Conservation (phyloP, 129 eudicot species). For the Flaveria bidentis region DNA sequence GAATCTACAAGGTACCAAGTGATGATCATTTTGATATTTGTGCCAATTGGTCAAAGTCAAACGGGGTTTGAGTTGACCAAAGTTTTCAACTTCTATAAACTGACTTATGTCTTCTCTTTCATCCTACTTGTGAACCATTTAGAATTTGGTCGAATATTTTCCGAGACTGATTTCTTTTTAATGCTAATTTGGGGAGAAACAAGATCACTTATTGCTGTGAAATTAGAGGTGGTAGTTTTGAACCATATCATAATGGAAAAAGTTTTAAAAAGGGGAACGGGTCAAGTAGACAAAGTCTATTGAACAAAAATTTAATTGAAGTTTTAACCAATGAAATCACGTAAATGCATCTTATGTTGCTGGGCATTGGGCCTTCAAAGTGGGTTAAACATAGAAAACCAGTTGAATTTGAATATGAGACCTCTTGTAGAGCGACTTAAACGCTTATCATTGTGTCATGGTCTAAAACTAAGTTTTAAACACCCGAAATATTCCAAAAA, state of each 20-base stretch:
- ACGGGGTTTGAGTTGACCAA: constrained; percentile 28
- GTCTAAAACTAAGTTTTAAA: too few relatives aligned
- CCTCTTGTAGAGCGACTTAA: too few relatives aligned
- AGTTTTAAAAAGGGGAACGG: neutral
- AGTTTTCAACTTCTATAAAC: constrained; percentile 29
- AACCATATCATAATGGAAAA: neutral
- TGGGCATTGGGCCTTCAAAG: too few relatives aligned
- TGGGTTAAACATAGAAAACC: too few relatives aligned
- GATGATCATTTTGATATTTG: constrained; percentile 22
- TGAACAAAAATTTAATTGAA: too few relatives aligned
- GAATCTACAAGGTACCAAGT: constrained; percentile 26
- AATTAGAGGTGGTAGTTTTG: neutral
- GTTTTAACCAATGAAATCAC: too few relatives aligned
- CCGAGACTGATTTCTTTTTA: constrained; percentile 5
- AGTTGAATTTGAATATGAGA: too few relatives aligned
- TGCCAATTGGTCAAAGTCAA: constrained; percentile 18
- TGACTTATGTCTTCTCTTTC: constrained; percentile 29
- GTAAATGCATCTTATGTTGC: too few relatives aligned
- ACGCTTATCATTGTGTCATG: too few relatives aligned
- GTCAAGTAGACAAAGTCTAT: neutral
- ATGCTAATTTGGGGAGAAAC: constrained; percentile 19
- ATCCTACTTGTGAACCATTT: constrained; percentile 8
- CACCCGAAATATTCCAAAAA: too few relatives aligned
- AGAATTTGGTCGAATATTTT: constrained; percentile 15
- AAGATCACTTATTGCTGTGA: too few relatives aligned